Evolutionary conservation across 805 yeast species (phyloP).

Genomic region (Teunomyces stri): DNA sequence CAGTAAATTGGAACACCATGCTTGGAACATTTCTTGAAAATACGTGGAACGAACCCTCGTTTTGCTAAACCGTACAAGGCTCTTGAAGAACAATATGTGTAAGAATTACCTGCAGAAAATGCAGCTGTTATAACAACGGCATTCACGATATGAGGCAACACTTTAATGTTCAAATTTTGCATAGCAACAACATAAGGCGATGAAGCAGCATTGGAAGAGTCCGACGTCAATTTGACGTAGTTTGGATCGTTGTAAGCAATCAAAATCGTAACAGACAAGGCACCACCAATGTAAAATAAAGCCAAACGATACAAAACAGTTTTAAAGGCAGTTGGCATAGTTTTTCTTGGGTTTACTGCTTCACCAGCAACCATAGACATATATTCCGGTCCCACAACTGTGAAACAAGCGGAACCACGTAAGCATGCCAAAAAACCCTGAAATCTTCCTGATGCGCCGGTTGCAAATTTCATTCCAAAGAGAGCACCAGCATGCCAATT

Average conservation of each 20-base stretch:
- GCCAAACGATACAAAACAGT: slow-evolving; percentile 70
- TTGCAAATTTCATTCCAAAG: slow-evolving; percentile 39
- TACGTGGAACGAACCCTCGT: slow-evolving; percentile 46
- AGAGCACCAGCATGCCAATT: slow-evolving; percentile 46
- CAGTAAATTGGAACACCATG: slow-evolving; percentile 48
- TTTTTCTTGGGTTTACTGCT: slow-evolving; percentile 65
- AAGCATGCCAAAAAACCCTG: slow-evolving; percentile 71
- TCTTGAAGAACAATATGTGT: slow-evolving; percentile 47
- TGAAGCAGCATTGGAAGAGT: slow-evolving; percentile 55
- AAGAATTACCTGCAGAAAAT: slow-evolving; percentile 50
- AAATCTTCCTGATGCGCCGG: slow-evolving; percentile 62
- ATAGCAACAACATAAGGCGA: slow-evolving; percentile 51
- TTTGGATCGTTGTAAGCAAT: slow-evolving; percentile 67
- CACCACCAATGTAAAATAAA: slow-evolving; percentile 68
- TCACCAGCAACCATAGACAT: slow-evolving; percentile 86
- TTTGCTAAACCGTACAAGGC: slow-evolving; percentile 46
- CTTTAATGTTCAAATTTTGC: slow-evolving; percentile 44
- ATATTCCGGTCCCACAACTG: slow-evolving; percentile 86
- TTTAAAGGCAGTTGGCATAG: slow-evolving; percentile 75
- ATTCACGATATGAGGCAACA: slow-evolving; percentile 46
- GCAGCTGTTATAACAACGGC: slow-evolving; percentile 42
- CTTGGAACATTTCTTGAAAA: slow-evolving; percentile 43
- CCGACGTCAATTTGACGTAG: slow-evolving; percentile 52
- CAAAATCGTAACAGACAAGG: slow-evolving; percentile 74
- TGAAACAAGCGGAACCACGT: slow-evolving; percentile 63